phyloP scores from a whole-genome alignment of 495 filamentous ascomycete species.

The Ramalina peruviana region DNA sequence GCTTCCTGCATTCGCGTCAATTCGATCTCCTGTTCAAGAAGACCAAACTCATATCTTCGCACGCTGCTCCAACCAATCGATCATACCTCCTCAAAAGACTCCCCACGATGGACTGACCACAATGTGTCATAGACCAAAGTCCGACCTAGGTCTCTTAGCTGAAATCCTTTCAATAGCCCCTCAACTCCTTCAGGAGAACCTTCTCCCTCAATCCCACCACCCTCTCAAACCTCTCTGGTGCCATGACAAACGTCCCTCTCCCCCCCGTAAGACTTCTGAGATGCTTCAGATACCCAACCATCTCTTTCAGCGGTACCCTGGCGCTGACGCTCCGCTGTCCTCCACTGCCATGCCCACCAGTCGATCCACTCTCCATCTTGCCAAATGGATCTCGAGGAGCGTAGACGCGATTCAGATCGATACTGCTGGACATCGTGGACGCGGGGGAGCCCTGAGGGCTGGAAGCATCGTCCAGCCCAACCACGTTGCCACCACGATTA shows the following conservation, averaged over 20 bases:
- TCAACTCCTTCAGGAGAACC: constrained; percentile 38
- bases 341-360: constrained; percentile 7
- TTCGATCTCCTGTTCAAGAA: too few relatives aligned
- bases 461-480: constrained; percentile 54
- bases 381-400: constrained; percentile 77
- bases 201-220: constrained; percentile 55
- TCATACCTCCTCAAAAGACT: too few relatives aligned
- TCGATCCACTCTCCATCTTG: constrained; percentile 10
- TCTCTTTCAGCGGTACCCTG: constrained; percentile 83
- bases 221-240: constrained; percentile 75
- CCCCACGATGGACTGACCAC: too few relatives aligned
- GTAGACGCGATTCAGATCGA: constrained; percentile 63
- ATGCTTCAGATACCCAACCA: constrained; percentile 91
- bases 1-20: too few relatives aligned
- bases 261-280: constrained; percentile 78
- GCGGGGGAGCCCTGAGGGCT: constrained; percentile 16
- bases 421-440: constrained; percentile 24
- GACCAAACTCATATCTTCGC: too few relatives aligned
- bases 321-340: constrained; percentile 55
- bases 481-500: constrained; percentile 67
- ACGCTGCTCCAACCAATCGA: too few relatives aligned
- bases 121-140: too few relatives aligned
- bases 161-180: constrained; percentile 6
- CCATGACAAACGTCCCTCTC: constrained; percentile 85
- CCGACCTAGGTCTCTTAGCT: too few relatives aligned